Base-by-base conservation (phyloP, 441 rosid genomes). In the Kokia cookei region DNA sequence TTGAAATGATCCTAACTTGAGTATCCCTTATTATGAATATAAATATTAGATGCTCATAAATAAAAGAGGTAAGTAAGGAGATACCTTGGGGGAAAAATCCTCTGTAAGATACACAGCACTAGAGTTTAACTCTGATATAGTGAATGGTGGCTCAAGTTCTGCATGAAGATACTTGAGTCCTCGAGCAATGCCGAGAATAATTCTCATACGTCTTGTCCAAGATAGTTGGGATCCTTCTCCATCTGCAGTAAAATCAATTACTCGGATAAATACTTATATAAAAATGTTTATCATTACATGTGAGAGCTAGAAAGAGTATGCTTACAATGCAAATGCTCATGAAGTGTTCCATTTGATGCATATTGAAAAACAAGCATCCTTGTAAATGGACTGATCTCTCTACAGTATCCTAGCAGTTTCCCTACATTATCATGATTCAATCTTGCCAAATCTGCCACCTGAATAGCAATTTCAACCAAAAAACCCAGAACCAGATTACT, bases 401-500 rank as follows among this genome's bases (percentile, higher is more conserved):
- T 87, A 75, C 98, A 88, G 76, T 96, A 96, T 22, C 99, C 99
- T 40, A 96, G 90, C 43, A 96, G 81, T 77, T 87, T 92, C 24
- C 92, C 99, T 0, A 91, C 75, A 72, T 93, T 92, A 64, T 89
- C 97, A n/a, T 93, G 97, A 80, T 88, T 84, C 73, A 96, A 73
- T 84, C 97, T 91, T 72, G 98, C 97, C 86, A 96, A 85, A 83
- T 93, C 98, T 54, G 96, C 97, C 76, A 92, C 98, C 99, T 96
- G 86, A 82, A 81, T 69, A 35, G 58, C 62, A 78, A 79, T 61
- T 53, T 42, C 37, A 77, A 76, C 68, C 3, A 15, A n/a, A 68
- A 37, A 50, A 54, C 8, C 14, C 57, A 77, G 72, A 60, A 73
- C 45, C 53, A 47, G n/a, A 75, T 67, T 59, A 15, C 55, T 61